Evolutionary conservation across 2,329 filamentous ascomycete genomes (phyloP).

Genomic region (Trichoderma afroharzianum): DNA sequence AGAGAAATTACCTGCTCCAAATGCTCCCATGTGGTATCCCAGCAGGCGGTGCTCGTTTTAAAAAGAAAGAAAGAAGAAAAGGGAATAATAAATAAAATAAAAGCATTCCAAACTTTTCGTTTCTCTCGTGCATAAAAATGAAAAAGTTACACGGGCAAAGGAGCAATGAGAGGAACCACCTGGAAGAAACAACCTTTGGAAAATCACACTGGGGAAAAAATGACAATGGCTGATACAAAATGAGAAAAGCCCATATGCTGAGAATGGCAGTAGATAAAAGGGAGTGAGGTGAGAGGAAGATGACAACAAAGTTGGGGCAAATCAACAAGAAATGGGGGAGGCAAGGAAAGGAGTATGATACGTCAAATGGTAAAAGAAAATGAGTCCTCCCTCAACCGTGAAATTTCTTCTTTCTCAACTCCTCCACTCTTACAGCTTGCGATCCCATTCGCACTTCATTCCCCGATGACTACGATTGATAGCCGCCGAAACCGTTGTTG

Average conservation of each 20-base stretch:
- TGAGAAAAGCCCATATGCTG: constrained; percentile 20
- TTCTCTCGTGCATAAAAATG: constrained; percentile 23
- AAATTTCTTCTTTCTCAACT: constrained; percentile 19
- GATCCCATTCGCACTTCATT: constrained; percentile 22
- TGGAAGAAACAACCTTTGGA: constrained; percentile 22
- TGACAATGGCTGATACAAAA: constrained; percentile 22
- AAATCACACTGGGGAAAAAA: constrained; percentile 22
- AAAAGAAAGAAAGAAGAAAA: background rate
- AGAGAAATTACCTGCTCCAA: constrained; percentile 11
- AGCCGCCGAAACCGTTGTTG: constrained; percentile 58
- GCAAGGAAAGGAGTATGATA: constrained; percentile 21
- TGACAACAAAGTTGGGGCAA: background rate
- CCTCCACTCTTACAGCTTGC: constrained; percentile 20
- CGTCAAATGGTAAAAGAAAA: constrained; percentile 20
- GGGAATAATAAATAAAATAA: constrained; percentile 19
- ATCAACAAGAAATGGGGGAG: constrained; percentile 20
- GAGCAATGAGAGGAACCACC: constrained; percentile 27
- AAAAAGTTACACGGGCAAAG: constrained; percentile 25
- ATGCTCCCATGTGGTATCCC: constrained; percentile 30
- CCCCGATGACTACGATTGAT: constrained; percentile 48
- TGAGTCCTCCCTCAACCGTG: background rate
- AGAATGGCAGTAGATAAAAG: constrained; percentile 21
- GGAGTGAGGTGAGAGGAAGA: constrained; percentile 11
- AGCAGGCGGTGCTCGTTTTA: constrained; percentile 26
- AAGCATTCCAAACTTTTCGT: constrained; percentile 28